Percentiles rank a stretch among this genome's conserved stretches.
Evolutionary conservation across 352 stramenopile genomes (phyloP).

Genomic region (Elongisporangium anandrum): DNA sequence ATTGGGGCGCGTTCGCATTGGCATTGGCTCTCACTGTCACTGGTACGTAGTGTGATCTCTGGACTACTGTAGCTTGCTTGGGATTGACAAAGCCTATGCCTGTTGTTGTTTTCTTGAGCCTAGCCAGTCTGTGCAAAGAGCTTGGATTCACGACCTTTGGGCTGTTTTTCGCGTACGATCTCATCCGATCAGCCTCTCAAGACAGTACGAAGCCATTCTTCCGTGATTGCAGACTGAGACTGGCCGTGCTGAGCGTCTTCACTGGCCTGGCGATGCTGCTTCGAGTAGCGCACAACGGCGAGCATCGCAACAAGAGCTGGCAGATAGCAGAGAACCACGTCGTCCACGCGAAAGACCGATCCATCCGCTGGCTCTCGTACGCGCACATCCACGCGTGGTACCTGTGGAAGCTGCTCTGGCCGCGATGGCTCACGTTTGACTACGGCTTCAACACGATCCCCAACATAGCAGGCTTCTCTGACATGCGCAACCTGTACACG

Average conservation of each 20-base stretch:
- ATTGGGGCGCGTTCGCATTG: slow-evolving; percentile 7
- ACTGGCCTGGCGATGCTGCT: slow-evolving; percentile 5
- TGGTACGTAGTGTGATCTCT: slow-evolving; percentile 6
- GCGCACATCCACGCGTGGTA: slow-evolving; percentile 76
- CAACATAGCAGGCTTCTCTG: slow-evolving; percentile 32
- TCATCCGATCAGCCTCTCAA: slow-evolving; percentile 7
- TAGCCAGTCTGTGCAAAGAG: slow-evolving; percentile 72
- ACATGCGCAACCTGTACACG: slow-evolving; percentile 44
- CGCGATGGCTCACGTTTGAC: slow-evolving; percentile 74
- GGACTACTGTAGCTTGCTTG: background rate
- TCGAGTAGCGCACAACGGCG: slow-evolving; percentile 48
- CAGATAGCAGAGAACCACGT: slow-evolving; percentile 75
- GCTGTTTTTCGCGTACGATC: slow-evolving; percentile 46
- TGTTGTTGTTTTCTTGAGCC: background rate
- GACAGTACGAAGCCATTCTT: background rate
- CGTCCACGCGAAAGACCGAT: slow-evolving; percentile 16
- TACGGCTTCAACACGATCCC: slow-evolving; percentile 78
- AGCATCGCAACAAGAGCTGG: slow-evolving; percentile 44
- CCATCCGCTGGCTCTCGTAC: slow-evolving; percentile 46
- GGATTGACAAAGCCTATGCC: background rate
- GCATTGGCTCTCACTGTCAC: slow-evolving; percentile 9
- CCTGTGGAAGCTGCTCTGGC: slow-evolving; percentile 74
- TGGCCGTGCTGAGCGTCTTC: slow-evolving; percentile 6
- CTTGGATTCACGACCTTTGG: slow-evolving; percentile 64
- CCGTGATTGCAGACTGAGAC: background rate